These are phyloP conservation scores for Penicillium psychrofluorescens DNA, from an alignment of 495 filamentous ascomycete species.

Conservation along the genomic window DNA sequence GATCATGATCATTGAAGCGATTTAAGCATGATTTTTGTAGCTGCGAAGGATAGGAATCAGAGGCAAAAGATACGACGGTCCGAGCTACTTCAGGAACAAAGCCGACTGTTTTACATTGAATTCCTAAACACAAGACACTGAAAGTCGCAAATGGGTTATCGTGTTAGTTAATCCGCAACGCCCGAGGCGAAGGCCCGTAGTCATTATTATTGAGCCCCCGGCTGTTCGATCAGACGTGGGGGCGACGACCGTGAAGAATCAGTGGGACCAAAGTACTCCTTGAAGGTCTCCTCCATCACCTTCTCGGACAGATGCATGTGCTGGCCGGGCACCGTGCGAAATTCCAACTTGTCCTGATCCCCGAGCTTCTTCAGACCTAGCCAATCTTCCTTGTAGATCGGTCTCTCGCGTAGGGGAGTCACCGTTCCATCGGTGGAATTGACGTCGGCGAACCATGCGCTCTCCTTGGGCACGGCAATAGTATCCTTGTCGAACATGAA, in stretches of 20 bases:
- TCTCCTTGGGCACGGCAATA: conserved; percentile 86
- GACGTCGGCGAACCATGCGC: conserved; percentile 83
- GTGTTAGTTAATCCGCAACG: no score
- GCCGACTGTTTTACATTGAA: no score
- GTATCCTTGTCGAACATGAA: conserved; percentile 83
- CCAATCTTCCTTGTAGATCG: conserved; percentile 89
- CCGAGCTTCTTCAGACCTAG: conserved; percentile 78
- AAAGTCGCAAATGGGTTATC: no score
- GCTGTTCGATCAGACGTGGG: conserved; percentile 17
- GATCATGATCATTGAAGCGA: no score
- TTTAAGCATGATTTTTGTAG: no score
- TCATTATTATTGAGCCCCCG: neutral
- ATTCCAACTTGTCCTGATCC: conserved; percentile 69
- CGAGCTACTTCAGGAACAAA: no score
- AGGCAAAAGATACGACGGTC: no score
- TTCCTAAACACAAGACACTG: no score
- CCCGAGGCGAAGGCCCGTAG: no score
- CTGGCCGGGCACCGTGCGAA: conserved; percentile 57
- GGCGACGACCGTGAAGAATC: conserved; percentile 7
- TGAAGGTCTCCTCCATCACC: conserved; percentile 58
- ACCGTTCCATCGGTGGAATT: conserved; percentile 57
- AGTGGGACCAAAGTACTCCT: conserved; percentile 55
- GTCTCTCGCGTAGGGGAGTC: conserved; percentile 60
- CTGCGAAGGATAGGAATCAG: no score
- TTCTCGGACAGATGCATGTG: conserved; percentile 81